Base-by-base conservation (phyloP, 2,329 filamentous ascomycete genomes). In the Xenosphaeropsis pyriputrescens region DNA sequence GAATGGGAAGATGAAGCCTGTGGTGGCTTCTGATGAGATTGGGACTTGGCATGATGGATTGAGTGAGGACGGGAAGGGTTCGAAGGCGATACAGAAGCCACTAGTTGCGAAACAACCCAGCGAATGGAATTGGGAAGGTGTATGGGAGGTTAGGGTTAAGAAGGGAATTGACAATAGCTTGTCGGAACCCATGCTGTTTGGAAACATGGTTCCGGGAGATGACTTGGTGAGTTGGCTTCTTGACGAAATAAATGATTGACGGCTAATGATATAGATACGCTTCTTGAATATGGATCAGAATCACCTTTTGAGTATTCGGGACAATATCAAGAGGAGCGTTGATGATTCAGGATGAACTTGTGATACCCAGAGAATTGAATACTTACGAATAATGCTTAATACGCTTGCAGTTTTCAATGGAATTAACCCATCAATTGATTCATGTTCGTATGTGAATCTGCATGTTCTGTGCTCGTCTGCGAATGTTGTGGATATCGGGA, bases 111-210 rank as follows among this genome's bases (percentile, higher is more conserved):
- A 77, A 42, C 66, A 70, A 36, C 85, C 85, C 0, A 83, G 81
- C 6, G 81, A 93, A 50, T 96, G 89, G 89, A 93, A 93, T 53
- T 96, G 89, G 89, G 85, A 94, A 51, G 88, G 89, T 0, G 89
- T 96, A 0, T 98, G 89, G 89, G 84, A 93, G 54, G 80, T 88
- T 45, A 72, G 89, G 39, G 88, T 94, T 1, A 79, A 75, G 57
- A 83, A 80, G 56, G 81, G 81, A 14, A 73, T 95, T 32, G 72
- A 79, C 36, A 68, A 72, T 8, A 93, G 85, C 51, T 61, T 85
- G 36, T 83, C 84, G 1, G 89, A 96, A 47, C 64, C 76, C 2
- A 77, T 85, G 4, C 60, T 96, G 17, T 96, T 78, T 59, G 85
- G 85, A 5, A 68, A 67, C 41, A 63, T 65, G 5, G 67, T 68